Conservation (phyloP, 176 grass and related monocot species). For the Secale cereale region DNA sequence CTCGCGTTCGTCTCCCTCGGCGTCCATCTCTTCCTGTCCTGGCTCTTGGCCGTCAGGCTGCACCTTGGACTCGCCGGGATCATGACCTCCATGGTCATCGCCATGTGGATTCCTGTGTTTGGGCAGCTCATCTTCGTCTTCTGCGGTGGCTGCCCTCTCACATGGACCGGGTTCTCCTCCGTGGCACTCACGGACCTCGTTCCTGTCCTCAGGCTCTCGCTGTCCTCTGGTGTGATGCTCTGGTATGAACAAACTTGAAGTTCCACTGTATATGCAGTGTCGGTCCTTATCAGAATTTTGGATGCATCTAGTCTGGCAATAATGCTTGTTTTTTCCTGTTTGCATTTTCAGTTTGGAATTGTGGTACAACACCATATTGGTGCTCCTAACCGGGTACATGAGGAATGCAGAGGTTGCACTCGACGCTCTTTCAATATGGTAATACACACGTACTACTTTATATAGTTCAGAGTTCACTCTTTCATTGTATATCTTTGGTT, state of each 20-base stretch:
- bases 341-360: conserved; percentile 65
- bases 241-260: conserved; percentile 45
- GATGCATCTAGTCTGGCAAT: too few relatives aligned
- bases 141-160: conserved; percentile 63
- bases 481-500: not conserved
- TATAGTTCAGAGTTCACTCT: not conserved
- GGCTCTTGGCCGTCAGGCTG: conserved; percentile 38
- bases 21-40: conserved; percentile 52
- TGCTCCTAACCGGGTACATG: conserved; percentile 89
- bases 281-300: not conserved
- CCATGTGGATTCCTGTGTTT: conserved; percentile 62
- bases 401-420: conserved; percentile 76
- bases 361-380: conserved; percentile 89
- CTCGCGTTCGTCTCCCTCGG: conserved; percentile 49
- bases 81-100: conserved; percentile 57
- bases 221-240: conserved; percentile 88
- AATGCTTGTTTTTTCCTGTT: not conserved
- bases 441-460: not conserved
- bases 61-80: conserved; percentile 43
- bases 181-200: conserved; percentile 50
- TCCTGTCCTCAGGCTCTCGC: conserved; percentile 57
- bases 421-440: conserved; percentile 97
- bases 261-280: not conserved
- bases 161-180: conserved; percentile 72
- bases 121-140: conserved; percentile 66